Conservation (phyloP, 148 eudicot genomes). For the Fagopyrum homotropicum region DNA sequence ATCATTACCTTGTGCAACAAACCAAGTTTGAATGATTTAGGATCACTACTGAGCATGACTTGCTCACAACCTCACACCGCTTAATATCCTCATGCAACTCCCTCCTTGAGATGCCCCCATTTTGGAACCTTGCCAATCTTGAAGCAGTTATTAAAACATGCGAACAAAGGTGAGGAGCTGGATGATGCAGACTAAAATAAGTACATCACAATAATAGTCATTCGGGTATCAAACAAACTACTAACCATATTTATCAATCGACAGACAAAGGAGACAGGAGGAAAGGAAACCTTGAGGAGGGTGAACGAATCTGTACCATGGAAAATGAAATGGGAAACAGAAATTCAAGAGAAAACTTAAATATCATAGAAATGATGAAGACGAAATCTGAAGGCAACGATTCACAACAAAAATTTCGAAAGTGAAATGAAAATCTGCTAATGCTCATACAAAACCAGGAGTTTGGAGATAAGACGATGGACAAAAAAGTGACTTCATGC, state of each 20-base stretch:
- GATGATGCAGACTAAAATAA: not conserved
- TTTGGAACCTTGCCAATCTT: conserved; percentile 89
- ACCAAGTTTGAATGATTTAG: conserved; percentile 48
- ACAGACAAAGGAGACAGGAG: too few species aligned
- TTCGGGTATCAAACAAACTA: conserved; percentile 6
- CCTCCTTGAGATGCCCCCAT: conserved; percentile 93
- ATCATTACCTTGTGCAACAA: conserved; percentile 62
- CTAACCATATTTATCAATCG: conserved; percentile 93
- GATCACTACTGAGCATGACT: conserved; percentile 50
- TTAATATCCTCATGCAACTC: conserved; percentile 71
- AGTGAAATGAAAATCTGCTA: too few species aligned
- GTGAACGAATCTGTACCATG: too few species aligned
- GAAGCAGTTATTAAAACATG: conserved; percentile 19
- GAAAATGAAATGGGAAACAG: too few species aligned
- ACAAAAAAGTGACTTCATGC: too few species aligned
- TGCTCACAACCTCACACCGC: conserved; percentile 42
- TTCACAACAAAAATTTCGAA: too few species aligned
- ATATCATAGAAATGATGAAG: too few species aligned
- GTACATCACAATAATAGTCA: not conserved
- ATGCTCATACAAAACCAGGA: too few species aligned
- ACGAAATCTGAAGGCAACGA: too few species aligned
- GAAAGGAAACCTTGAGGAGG: too few species aligned
- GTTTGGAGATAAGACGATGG: too few species aligned
- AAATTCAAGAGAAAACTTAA: too few species aligned
- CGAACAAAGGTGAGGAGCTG: not conserved